Conservation (phyloP, 371 early-diverging fungal species). For the Haplosporangium sp. region DNA sequence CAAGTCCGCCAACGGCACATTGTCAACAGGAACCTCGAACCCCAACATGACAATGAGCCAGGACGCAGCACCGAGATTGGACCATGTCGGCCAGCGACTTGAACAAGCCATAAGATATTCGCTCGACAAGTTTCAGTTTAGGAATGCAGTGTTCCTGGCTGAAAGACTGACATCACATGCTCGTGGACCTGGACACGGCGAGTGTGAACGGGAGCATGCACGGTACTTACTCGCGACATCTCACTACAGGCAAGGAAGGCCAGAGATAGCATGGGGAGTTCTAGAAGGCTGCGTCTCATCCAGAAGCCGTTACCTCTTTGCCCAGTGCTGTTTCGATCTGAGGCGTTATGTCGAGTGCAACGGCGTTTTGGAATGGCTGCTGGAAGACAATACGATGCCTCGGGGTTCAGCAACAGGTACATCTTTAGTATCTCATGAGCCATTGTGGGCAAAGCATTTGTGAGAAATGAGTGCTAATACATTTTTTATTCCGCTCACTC, state of each 20-base stretch:
- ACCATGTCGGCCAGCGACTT: constrained; percentile 21
- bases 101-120: constrained; percentile 35
- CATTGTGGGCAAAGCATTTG: too few relatives aligned
- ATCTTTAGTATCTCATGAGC: neutral
- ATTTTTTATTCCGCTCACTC: neutral
- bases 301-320: constrained; percentile 55
- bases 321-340: constrained; percentile 57
- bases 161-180: constrained; percentile 33
- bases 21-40: constrained; percentile 7
- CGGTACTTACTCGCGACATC: constrained; percentile 37
- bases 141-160: constrained; percentile 41
- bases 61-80: constrained; percentile 12
- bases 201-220: constrained; percentile 34
- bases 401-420: constrained; percentile 26
- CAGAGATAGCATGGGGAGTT: constrained; percentile 38
- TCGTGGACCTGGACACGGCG: constrained; percentile 22
- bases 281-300: constrained; percentile 27
- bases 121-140: constrained; percentile 41
- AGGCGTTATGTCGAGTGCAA: constrained; percentile 56
- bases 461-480: neutral
- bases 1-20: constrained; percentile 17
- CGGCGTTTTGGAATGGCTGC: constrained; percentile 40
- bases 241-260: constrained; percentile 38
- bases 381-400: constrained; percentile 28
- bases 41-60: neutral